Percentiles rank a stretch among this genome's conserved stretches.
These are phyloP conservation scores for Candida glucosophila DNA, from an alignment of 1,139 yeast genomes.

Conservation along the genomic window DNA sequence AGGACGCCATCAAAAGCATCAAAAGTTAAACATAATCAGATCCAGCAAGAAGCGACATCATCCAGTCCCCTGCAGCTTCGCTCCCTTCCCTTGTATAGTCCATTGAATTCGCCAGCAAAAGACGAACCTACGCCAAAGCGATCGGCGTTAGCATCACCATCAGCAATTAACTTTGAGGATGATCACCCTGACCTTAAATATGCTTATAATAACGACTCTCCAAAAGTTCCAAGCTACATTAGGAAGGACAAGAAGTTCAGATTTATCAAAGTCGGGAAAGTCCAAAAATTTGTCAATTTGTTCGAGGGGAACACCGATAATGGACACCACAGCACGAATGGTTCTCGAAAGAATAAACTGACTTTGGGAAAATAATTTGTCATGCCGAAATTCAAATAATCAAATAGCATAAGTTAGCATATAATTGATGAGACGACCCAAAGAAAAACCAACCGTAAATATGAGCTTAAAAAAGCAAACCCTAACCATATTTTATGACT, in stretches of 20 bases:
- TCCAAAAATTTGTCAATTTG: conserved; percentile 37
- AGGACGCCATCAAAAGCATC: not conserved
- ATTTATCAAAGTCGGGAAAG: conserved; percentile 41
- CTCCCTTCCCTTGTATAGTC: conserved; percentile 6
- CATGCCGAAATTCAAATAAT: too few species aligned
- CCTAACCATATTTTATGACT: too few species aligned
- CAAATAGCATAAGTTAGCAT: too few species aligned
- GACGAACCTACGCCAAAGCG: conserved; percentile 9
- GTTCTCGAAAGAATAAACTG: too few species aligned
- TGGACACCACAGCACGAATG: too few species aligned
- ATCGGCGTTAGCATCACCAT: conserved; percentile 14
- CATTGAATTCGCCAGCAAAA: conserved; percentile 13
- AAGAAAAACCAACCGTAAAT: too few species aligned
- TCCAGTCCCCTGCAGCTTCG: conserved; percentile 1
- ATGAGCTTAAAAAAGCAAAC: too few species aligned
- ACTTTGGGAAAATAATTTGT: too few species aligned
- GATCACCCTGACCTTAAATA: conserved; percentile 18
- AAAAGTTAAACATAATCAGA: not conserved
- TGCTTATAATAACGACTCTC: conserved; percentile 22
- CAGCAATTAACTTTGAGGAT: conserved; percentile 14
- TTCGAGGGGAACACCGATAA: conserved; percentile 32
- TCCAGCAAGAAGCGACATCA: not conserved
- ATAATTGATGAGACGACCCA: too few species aligned
- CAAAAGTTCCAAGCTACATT: conserved; percentile 30
- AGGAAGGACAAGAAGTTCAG: conserved; percentile 38